phyloP scores from a whole-genome alignment of 169 alveolate species.

The Plasmodium gallinaceum region DNA sequence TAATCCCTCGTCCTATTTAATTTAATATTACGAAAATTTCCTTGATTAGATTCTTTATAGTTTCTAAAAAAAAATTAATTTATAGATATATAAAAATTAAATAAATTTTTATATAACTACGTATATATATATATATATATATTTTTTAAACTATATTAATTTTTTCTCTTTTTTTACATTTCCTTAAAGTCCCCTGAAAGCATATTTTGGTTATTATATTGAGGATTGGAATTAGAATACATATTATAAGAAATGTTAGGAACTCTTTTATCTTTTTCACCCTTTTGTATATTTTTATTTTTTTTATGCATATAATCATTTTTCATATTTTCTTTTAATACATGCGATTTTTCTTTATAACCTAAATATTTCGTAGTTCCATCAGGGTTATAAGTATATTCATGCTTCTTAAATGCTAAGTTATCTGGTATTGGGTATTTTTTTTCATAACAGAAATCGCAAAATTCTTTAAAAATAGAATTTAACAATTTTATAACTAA shows the following conservation, averaged over 20 bases:
- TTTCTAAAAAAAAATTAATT: background rate
- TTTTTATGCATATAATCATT: slow-evolving; percentile 47
- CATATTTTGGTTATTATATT: slow-evolving; percentile 23
- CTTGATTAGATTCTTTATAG: slow-evolving; percentile 28
- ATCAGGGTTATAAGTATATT: slow-evolving; percentile 79
- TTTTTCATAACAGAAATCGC: slow-evolving; percentile 75
- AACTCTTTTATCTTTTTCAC: slow-evolving; percentile 53
- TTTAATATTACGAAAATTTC: slow-evolving; percentile 38
- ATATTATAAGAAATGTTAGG: slow-evolving; percentile 11
- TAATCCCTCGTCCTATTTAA: slow-evolving; percentile 24
- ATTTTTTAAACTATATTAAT: background rate
- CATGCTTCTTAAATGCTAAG: slow-evolving; percentile 86
- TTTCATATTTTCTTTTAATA: slow-evolving; percentile 26
- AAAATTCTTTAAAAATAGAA: slow-evolving; percentile 85
- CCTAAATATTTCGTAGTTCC: slow-evolving; percentile 84
- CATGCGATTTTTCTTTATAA: slow-evolving; percentile 72
- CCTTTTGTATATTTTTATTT: slow-evolving; percentile 22
- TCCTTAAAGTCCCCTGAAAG: slow-evolving; percentile 15
- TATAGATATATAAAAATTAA: background rate
- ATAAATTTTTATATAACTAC: background rate
- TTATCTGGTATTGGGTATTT: slow-evolving; percentile 77
- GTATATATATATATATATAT: background rate
- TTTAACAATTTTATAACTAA: slow-evolving; percentile 84
- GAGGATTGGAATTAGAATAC: slow-evolving; percentile 5
- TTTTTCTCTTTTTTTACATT: background rate